Evolutionary conservation across 176 grass and related monocot genomes (phyloP), one percentile per base, ranked within the genome.

Genomic region (Eleusine indica): DNA sequence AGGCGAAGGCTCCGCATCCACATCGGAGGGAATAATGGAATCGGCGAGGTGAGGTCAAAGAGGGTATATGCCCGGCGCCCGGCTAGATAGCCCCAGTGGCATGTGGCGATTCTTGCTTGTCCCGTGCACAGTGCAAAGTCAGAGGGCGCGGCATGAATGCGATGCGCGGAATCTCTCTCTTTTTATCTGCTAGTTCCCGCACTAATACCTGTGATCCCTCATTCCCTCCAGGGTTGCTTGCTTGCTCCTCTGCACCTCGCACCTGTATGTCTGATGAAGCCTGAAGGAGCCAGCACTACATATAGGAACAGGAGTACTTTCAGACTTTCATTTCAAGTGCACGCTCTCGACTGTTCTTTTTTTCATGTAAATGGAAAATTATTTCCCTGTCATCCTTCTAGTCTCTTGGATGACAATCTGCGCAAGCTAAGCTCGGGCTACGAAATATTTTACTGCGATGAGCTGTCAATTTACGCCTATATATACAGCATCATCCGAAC

Each of bases 131-230:
- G 35, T 73, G 79, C 58, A 47, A 82, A 82, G 88, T 90, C 88
- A 86, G 43, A 49, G 40, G 19, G 56, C 56, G 19, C 19, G 56
- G 19, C 70, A 42, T 54, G 79, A 62, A 70, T 64, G 88, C 57
- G 46, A 66, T 68, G 75, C 11, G 0, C 19, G 65, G 83, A 85
- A 70, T 74, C 77, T 84, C 37, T 83, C 32, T 66, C 75, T 74
- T 76, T 88, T 65, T 84, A 68, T 76, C 72, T 60, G 48, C 18
- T 74, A 88, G 75, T 88, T 88, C 75, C 81, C 70, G 81, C 81
- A 79, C 86, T 47, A 39, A 49, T 37, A 14, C 46, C 21, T 37
- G 74, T 37, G 74, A 52, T 39, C 46, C 46, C 25, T 25, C 25
- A 25, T 25, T 25, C 25, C 25, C 6, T 58, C 18, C 17, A 0